A percentile compares a stretch with the other conserved stretches of the same genome.
Evolutionary conservation across 2,329 filamentous ascomycete genomes (phyloP).

Genomic region (Fusarium lateritium): DNA sequence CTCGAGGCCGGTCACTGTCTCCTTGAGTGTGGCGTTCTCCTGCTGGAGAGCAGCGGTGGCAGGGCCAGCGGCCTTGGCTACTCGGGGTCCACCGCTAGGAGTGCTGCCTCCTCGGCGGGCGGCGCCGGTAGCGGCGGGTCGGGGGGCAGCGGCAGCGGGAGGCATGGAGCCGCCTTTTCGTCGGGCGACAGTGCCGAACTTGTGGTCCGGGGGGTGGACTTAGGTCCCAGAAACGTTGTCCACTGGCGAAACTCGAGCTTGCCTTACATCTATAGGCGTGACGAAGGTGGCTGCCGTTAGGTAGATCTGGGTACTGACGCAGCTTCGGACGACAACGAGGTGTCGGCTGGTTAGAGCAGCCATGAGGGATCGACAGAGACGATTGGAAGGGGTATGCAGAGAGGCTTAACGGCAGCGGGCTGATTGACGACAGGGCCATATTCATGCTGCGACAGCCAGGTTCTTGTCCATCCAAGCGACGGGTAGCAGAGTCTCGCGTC

Average conservation of each 20-base stretch:
- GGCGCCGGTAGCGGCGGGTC: slow-evolving; percentile 66
- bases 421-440: too few species aligned
- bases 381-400: too few species aligned
- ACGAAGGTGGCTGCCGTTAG: too few species aligned
- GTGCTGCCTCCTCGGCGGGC: slow-evolving; percentile 72
- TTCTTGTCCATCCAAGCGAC: too few species aligned
- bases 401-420: too few species aligned
- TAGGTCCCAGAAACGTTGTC: slow-evolving; percentile 96
- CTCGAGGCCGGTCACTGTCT: slow-evolving; percentile 94
- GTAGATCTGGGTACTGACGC: too few species aligned
- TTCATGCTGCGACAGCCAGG: too few species aligned
- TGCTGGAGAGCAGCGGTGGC: slow-evolving; percentile 81
- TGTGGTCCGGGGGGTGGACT: slow-evolving; percentile 97
- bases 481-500: too few species aligned
- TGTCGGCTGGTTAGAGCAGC: too few species aligned
- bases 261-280: too few species aligned
- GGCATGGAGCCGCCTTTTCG: slow-evolving; percentile 82
- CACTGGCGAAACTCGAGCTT: slow-evolving; percentile 64
- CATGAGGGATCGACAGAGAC: too few species aligned
- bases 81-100: slow-evolving; percentile 68
- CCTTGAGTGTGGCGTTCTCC: slow-evolving; percentile 91
- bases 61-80: slow-evolving; percentile 66
- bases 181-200: slow-evolving; percentile 91
- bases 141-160: slow-evolving; percentile 63
- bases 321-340: too few species aligned